These are phyloP conservation scores for Gracilaria domingensis DNA, from an alignment of 23 red algal genomes.

Conservation along the genomic window DNA sequence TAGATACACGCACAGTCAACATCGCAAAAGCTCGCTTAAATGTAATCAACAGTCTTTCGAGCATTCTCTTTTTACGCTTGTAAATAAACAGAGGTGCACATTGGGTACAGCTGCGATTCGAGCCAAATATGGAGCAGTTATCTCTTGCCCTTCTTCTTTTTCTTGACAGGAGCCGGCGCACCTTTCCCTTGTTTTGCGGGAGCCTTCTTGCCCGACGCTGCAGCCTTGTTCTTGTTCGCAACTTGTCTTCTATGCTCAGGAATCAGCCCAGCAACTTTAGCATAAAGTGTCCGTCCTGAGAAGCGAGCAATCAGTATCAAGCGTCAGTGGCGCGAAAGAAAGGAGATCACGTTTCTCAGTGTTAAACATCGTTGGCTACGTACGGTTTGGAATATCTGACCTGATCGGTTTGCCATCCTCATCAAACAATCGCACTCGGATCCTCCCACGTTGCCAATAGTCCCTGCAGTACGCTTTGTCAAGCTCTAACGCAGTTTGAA, in stretches of 20 bases:
- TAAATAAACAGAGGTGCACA: neutral
- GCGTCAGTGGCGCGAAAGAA: neutral
- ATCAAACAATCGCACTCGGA: slow-evolving; percentile 61
- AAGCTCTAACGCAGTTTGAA: slow-evolving; percentile 57
- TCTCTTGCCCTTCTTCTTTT: slow-evolving; percentile 79
- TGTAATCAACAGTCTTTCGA: neutral
- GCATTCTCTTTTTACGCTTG: neutral
- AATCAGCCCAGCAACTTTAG: slow-evolving; percentile 65
- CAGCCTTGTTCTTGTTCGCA: slow-evolving; percentile 1
- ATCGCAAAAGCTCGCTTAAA: too few species aligned
- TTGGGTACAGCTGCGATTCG: neutral
- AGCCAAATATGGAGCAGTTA: slow-evolving; percentile 2
- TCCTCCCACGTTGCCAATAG: slow-evolving; percentile 56
- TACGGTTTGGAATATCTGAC: slow-evolving; percentile 66
- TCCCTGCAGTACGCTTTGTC: slow-evolving; percentile 70
- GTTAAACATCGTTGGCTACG: neutral
- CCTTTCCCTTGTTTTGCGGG: slow-evolving; percentile 54
- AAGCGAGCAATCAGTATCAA: neutral
- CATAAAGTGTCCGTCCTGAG: slow-evolving; percentile 53
- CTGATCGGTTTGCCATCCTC: slow-evolving; percentile 53
- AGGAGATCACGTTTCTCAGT: neutral
- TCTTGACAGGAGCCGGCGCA: slow-evolving; percentile 59
- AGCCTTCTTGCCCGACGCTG: neutral
- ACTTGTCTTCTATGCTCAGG: slow-evolving; percentile 63
- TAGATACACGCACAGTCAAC: neutral